Evolutionary conservation across 768 basidiomycete species (phyloP).

Genomic region (Infundibulicybe gibba): DNA sequence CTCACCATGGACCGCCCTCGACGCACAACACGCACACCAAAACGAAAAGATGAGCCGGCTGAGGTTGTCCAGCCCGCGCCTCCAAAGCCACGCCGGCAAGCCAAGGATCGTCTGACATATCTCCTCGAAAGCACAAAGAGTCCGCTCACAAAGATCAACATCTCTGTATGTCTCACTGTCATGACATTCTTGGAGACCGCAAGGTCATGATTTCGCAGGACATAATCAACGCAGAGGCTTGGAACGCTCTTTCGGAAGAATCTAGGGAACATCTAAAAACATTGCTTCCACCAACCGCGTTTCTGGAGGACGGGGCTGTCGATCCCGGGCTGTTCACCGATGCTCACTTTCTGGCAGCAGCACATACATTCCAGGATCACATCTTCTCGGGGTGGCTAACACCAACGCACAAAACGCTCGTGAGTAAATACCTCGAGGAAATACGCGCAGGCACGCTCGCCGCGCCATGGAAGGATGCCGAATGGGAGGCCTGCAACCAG

Average conservation of each 20-base stretch:
- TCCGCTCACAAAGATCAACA: constrained; percentile 42
- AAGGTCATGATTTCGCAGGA: constrained; percentile 33
- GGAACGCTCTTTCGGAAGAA: constrained; percentile 41
- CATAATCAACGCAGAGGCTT: constrained; percentile 41
- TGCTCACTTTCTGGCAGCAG: constrained; percentile 49
- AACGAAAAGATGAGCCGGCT: constrained; percentile 5
- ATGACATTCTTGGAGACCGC: constrained; percentile 7
- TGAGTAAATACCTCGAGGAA: constrained; percentile 39
- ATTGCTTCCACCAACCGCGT: constrained; percentile 46
- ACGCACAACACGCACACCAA: constrained; percentile 7
- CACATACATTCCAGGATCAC: constrained; percentile 60
- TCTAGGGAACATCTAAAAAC: constrained; percentile 29
- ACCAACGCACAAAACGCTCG: constrained; percentile 34
- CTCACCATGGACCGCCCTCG: constrained; percentile 1
- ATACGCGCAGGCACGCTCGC: constrained; percentile 42
- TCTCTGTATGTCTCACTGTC: constrained; percentile 32
- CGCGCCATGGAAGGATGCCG: constrained; percentile 63
- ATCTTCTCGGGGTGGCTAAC: constrained; percentile 49
- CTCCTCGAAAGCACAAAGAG: constrained; percentile 47
- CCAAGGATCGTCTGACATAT: constrained; percentile 15
- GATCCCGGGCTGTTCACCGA: constrained; percentile 44
- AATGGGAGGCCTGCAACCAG: constrained; percentile 47
- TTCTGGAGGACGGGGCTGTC: constrained; percentile 26
- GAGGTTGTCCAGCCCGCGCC: constrained; percentile 1
- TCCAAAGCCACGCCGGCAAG: constrained; percentile 26